These are phyloP conservation scores for Sherardia arvensis DNA, from an alignment of 257 asterid species.

Conservation along the genomic window DNA sequence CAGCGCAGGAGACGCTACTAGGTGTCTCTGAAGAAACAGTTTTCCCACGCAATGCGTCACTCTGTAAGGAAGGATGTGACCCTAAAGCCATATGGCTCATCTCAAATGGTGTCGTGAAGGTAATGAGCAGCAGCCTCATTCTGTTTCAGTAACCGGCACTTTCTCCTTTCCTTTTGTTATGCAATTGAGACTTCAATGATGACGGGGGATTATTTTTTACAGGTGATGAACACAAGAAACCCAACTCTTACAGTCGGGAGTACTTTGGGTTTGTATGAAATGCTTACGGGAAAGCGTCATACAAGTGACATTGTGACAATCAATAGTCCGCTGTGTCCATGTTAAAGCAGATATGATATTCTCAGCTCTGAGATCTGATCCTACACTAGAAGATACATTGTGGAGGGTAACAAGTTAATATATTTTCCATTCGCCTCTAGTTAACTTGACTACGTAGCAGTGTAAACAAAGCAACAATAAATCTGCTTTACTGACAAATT, in stretches of 20 bases:
- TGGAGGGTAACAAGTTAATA: conserved; percentile 90
- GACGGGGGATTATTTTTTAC: conserved; percentile 28
- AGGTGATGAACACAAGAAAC: conserved; percentile 32
- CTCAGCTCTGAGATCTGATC: conserved; percentile 57
- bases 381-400: conserved; percentile 81
- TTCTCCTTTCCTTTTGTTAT: too few relatives aligned
- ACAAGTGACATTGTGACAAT: conserved; percentile 64
- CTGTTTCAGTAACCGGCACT: too few relatives aligned
- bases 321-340: conserved; percentile 72
- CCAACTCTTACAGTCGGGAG: conserved; percentile 85
- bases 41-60: conserved; percentile 56
- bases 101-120: conserved; percentile 91
- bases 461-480: too few relatives aligned
- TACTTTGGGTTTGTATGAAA: conserved; percentile 93
- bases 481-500: too few relatives aligned
- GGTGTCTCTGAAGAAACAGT: conserved; percentile 66
- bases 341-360: conserved; percentile 62
- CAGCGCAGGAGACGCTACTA: conserved; percentile 43
- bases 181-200: too few relatives aligned
- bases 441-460: too few relatives aligned
- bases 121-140: conserved; percentile 23
- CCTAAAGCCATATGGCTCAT: conserved; percentile 76
- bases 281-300: conserved; percentile 74
- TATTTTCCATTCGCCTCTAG: too few relatives aligned
- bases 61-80: conserved; percentile 66